Conservation (phyloP, 176 grass and related monocot genomes). For the Urochloa ruziziensis region DNA sequence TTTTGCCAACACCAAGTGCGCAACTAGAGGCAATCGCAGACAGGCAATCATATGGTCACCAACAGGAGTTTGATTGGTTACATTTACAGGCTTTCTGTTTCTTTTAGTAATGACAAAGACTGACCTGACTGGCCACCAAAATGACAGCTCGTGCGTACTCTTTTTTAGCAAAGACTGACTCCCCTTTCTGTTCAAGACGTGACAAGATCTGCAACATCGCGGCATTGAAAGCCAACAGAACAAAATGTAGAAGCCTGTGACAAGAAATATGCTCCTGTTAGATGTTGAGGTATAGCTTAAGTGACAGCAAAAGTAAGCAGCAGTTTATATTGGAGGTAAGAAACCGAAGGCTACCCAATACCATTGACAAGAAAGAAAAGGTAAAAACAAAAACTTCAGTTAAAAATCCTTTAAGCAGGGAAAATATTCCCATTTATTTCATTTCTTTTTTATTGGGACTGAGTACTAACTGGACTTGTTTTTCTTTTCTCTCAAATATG, state of each 20-base stretch:
- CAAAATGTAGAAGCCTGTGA: conserved; percentile 72
- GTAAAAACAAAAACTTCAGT: background rate
- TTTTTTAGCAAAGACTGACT: conserved; percentile 66
- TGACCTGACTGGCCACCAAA: conserved; percentile 90
- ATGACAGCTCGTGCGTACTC: conserved; percentile 84
- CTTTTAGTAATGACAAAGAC: conserved; percentile 29
- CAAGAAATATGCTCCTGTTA: conserved; percentile 37
- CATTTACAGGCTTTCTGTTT: conserved; percentile 3
- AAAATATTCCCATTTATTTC: background rate
- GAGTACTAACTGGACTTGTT: too few species aligned
- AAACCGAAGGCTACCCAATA: background rate
- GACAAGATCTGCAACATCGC: conserved; percentile 54
- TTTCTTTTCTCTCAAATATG: too few species aligned
- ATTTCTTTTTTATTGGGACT: background rate
- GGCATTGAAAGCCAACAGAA: conserved; percentile 58
- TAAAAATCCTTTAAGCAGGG: background rate
- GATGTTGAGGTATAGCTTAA: conserved; percentile 7
- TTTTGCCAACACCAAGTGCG: background rate
- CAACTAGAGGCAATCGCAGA: background rate
- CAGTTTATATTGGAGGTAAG: background rate
- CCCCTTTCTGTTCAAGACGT: conserved; percentile 34
- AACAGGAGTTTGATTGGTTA: background rate
- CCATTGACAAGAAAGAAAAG: background rate
- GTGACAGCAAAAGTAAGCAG: background rate
- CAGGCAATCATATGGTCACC: background rate